Evolutionary conservation across 768 basidiomycete genomes (phyloP).

Genomic region (Suillus ampliporus): DNA sequence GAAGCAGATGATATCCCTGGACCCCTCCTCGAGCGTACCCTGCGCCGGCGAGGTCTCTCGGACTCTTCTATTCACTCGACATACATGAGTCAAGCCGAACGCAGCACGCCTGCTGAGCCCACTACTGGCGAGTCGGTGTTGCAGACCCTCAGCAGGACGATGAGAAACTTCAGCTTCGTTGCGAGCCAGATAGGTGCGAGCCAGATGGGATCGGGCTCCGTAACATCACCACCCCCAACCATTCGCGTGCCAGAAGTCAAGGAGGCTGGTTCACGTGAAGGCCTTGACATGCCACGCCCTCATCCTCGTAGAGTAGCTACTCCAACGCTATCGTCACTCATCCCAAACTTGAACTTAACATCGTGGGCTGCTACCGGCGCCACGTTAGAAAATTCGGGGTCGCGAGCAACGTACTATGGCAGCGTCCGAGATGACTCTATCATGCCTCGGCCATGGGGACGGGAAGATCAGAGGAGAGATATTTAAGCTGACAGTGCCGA

Average conservation of each 20-base stretch:
- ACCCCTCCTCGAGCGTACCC: conserved; percentile 67
- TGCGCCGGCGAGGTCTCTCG: conserved; percentile 81
- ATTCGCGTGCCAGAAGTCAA: conserved; percentile 9
- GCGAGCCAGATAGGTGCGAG: conserved; percentile 38
- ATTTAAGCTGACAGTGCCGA: conserved; percentile 17
- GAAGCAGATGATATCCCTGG: conserved; percentile 51
- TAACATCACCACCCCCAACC: conserved; percentile 18
- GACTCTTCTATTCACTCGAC: conserved; percentile 94
- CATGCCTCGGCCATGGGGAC: conserved; percentile 31
- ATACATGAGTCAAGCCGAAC: conserved; percentile 64
- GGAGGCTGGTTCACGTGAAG: conserved; percentile 10
- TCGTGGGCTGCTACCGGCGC: conserved; percentile 40
- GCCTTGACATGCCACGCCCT: conserved; percentile 18
- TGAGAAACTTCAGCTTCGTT: conserved; percentile 52
- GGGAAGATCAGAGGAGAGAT: conserved; percentile 32
- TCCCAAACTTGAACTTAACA: conserved; percentile 35
- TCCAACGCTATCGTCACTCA: conserved; percentile 31
- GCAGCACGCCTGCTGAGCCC: conserved; percentile 19
- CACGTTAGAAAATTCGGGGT: conserved; percentile 20
- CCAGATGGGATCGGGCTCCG: conserved; percentile 31
- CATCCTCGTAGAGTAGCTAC: conserved; percentile 29
- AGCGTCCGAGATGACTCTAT: conserved; percentile 25
- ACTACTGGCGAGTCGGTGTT: conserved; percentile 47
- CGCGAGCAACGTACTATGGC: conserved; percentile 7
- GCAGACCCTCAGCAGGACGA: conserved; percentile 56